Base-by-base conservation (phyloP, 352 stramenopile genomes). In the Pythium rishiriense region DNA sequence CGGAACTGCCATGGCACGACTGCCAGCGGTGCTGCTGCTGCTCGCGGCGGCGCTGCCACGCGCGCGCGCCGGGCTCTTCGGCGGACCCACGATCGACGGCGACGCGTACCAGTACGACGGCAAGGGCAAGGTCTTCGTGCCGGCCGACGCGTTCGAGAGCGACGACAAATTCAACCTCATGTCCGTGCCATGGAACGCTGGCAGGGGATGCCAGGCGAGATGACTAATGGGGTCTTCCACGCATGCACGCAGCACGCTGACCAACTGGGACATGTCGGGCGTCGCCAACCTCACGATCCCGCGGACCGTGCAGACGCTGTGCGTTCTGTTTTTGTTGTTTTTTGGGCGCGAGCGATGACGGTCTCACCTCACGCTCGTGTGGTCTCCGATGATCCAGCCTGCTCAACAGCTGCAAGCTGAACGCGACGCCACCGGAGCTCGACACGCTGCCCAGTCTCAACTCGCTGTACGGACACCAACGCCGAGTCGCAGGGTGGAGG, bases 201-300 rank as follows among this genome's bases (percentile, higher is more conserved):
- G 2, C 33, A 37, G 21, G 14, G 28, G 29, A 64, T 33, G 19
- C 21, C 31, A 11, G 31, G n/a, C n/a, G n/a, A n/a, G n/a, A n/a
- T n/a, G n/a, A 37, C 31, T 37, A 11, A 43, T 17, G 37, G 37
- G 9, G 11, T 21, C 14, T 43, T 12, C 5, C 3, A 5, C 6
- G 11, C 15, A 21, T 43, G 37, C n/a, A 37, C 6, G 14, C 43
- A 90, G 81, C 21, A 81, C 70, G 31, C 64, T 90, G 55, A 74
- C 74, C n/a, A 85, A 90, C 70, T 90, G 78, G 81, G 67, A 90
- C 51, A 64, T 90, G 61, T 66, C 72, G 41, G 66, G 50, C 14
- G 37, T 79, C 4, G 51, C 39, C 45, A 72, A 62, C 41, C 73
- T 90, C 33, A 75, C 78, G 42, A 65, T 90, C 6, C 81, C 81